These are phyloP conservation scores for Lodderomyces parapsilosis DNA, from an alignment of 1,139 yeast genomes.

Conservation along the genomic window DNA sequence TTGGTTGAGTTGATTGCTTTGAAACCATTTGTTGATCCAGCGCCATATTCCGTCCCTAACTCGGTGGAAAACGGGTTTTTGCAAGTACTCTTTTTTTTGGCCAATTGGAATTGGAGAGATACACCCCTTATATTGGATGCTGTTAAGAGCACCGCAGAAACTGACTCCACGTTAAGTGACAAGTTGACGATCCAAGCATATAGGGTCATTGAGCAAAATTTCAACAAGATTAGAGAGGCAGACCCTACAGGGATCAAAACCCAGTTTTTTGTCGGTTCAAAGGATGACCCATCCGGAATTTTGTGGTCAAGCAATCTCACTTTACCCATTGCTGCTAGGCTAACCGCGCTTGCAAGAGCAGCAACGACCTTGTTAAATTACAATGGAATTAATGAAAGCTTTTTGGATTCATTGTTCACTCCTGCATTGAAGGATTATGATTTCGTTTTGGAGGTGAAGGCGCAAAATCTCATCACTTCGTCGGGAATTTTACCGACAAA, in stretches of 20 bases:
- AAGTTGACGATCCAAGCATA: constrained; percentile 60
- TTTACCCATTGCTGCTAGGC: constrained; percentile 79
- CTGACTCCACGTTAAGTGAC: constrained; percentile 48
- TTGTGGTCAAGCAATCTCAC: constrained; percentile 74
- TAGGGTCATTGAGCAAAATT: constrained; percentile 63
- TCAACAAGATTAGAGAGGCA: constrained; percentile 60
- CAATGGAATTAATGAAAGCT: constrained; percentile 43
- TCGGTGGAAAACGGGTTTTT: constrained; percentile 80
- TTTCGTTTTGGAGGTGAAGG: constrained; percentile 61
- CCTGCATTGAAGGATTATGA: constrained; percentile 87
- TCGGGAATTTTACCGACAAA: constrained; percentile 58
- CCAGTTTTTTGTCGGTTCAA: constrained; percentile 80
- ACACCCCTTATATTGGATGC: constrained; percentile 79
- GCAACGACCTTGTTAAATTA: constrained; percentile 55
- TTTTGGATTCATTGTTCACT: constrained; percentile 60
- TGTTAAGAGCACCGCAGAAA: constrained; percentile 47
- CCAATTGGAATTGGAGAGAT: constrained; percentile 94
- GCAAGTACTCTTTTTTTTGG: constrained; percentile 66
- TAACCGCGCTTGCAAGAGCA: constrained; percentile 83
- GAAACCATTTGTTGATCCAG: constrained; percentile 82
- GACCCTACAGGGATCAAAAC: constrained; percentile 83
- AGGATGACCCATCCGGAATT: constrained; percentile 79
- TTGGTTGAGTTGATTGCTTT: constrained; percentile 78
- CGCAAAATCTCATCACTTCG: constrained; percentile 40
- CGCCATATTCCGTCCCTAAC: constrained; percentile 78